Conservation (phyloP, 2,329 filamentous ascomycete genomes). For the Cytospora chrysosperma region DNA sequence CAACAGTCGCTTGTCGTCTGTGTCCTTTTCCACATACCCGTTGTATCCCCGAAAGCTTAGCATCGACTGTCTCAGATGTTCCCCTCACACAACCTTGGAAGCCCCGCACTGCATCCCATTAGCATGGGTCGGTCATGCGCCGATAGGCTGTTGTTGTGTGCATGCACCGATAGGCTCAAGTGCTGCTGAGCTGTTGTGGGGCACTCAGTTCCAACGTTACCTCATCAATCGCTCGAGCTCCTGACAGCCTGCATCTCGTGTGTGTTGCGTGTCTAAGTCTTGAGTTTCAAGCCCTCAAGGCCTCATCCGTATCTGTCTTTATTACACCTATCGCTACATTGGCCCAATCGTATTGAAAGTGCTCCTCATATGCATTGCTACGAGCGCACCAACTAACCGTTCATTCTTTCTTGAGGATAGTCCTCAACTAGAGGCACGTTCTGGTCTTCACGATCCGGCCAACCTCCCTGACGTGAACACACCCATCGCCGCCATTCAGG, state of each 20-base stretch:
- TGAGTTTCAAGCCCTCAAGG: background rate
- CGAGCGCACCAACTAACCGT: slow-evolving; percentile 5
- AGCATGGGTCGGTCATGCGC: background rate
- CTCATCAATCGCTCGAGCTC: background rate
- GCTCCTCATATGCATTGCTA: background rate
- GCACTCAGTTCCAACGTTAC: too few relatives aligned
- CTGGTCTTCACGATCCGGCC: background rate
- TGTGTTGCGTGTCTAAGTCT: background rate
- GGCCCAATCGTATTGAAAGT: background rate
- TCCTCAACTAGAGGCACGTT: background rate
- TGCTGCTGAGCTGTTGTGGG: slow-evolving; percentile 10
- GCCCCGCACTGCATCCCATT: slow-evolving; percentile 5
- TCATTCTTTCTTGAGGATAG: slow-evolving; percentile 5
- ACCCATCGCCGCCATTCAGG: background rate
- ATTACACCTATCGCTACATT: background rate
- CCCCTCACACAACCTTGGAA: background rate
- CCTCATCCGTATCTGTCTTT: background rate
- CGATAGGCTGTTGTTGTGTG: slow-evolving; percentile 2
- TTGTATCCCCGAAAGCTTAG: background rate
- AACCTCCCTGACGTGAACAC: background rate
- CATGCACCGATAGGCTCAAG: background rate
- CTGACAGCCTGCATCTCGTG: background rate
- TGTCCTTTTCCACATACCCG: background rate
- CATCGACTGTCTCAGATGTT: background rate
- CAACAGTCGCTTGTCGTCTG: background rate